Evolutionary conservation across 257 asterid species (phyloP), one percentile per base, ranked within the genome.

Genomic region (Forsythia viridissima): DNA sequence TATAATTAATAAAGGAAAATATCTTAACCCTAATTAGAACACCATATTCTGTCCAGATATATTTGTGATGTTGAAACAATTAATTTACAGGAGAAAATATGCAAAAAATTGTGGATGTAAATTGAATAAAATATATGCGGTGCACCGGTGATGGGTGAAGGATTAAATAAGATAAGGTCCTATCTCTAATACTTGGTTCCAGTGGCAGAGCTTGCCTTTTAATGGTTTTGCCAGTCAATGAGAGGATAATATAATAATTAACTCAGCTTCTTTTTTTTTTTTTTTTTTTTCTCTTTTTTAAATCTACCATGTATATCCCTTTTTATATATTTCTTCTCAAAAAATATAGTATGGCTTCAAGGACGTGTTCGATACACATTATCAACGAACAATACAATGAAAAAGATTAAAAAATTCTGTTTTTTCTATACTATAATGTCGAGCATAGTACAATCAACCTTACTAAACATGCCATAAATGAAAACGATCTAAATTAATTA

Each of bases 91-190:
- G 1, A 30, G 34, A 30, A 30, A 30, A 30, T 1, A 30, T 30
- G 8, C 36, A 44, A 59, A 66, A 57, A 76, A 39, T 5, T 8
- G 43, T 40, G 77, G 77, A 79, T 75, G 72, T 42, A 30, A 16
- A 30, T 8, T 36, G 72, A 84, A 78, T 21, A 70, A 70, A 75
- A 77, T 65, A 6, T 8, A 82, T 76, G 90, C 77, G 84, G 82
- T 86, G 86, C 71, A 78, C 69, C 71, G 85, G 61, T 24, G 46
- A 70, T 43, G 79, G 80, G 52, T 34, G 76, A 63, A 76, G 76
- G 81, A 75, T 71, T 81, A 83, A 71, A 78, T 9, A 79, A 81
- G 97, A 91, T 91, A 93, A 91, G 96, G 83, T 80, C 85, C 87
- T 86, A 91, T 93, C 96, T 83, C 70, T 40, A 82, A 66, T 76